Evolutionary conservation across 208 protist species (phyloP).

Genomic region (Trypanosomatidae sp.): DNA sequence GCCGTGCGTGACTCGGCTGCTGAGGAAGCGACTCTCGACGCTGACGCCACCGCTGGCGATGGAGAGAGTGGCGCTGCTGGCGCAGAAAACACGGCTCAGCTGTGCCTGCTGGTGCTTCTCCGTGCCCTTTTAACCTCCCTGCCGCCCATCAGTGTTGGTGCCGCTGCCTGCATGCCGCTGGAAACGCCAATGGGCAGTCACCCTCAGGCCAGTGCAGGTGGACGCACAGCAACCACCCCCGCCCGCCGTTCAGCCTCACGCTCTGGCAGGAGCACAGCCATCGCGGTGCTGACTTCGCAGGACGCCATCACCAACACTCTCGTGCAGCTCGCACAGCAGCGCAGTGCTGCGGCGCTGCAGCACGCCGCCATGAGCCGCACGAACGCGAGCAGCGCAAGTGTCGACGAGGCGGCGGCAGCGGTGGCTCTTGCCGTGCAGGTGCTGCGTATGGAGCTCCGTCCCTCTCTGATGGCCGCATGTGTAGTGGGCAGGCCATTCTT

Average conservation of each 20-base stretch:
- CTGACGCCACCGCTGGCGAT: not conserved
- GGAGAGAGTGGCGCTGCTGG: not conserved
- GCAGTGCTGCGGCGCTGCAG: conserved; percentile 6
- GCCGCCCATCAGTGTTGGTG: not conserved
- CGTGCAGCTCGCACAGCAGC: conserved; percentile 15
- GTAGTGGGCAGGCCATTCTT: conserved; percentile 12
- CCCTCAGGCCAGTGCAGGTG: not conserved
- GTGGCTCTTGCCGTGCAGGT: conserved; percentile 24
- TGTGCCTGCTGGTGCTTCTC: conserved; percentile 18
- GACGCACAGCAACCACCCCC: not conserved
- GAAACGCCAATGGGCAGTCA: not conserved
- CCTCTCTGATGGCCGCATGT: not conserved
- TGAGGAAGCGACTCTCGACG: not conserved
- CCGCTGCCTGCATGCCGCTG: not conserved
- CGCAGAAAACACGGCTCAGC: conserved; percentile 2
- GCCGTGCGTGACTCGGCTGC: conserved; percentile 19
- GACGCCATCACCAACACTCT: conserved; percentile 6
- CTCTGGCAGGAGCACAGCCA: not conserved
- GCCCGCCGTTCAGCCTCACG: not conserved
- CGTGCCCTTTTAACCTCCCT: conserved; percentile 14
- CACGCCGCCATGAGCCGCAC: not conserved
- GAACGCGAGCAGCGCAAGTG: not conserved
- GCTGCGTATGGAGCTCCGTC: conserved; percentile 16
- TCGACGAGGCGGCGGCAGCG: conserved; percentile 7
- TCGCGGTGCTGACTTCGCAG: not conserved